phyloP scores from a whole-genome alignment of 768 basidiomycete species.

The Panaeolus papilionaceus region DNA sequence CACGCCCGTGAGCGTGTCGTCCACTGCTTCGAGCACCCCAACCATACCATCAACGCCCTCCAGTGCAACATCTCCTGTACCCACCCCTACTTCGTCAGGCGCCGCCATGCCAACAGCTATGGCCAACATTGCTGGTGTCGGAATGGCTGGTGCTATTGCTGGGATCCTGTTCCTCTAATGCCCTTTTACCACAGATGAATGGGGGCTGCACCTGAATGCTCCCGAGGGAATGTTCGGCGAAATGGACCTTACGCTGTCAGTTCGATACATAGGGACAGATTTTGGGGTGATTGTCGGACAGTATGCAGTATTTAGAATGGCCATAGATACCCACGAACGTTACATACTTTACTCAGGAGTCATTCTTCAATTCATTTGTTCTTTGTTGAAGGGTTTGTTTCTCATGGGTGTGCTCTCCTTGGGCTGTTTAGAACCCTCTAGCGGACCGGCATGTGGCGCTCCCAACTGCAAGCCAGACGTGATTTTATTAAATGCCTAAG shows the following conservation, averaged over 20 bases:
- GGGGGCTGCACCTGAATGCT: not conserved
- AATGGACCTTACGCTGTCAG: not conserved
- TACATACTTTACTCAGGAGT: no score
- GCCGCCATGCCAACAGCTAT: constrained; percentile 5
- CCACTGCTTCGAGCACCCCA: not conserved
- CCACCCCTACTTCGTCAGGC: not conserved
- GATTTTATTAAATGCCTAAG: not conserved
- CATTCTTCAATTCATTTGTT: not conserved
- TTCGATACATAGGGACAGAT: not conserved
- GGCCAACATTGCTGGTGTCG: constrained; percentile 13
- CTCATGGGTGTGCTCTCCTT: not conserved
- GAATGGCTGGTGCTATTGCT: constrained; percentile 19
- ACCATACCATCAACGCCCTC: not conserved
- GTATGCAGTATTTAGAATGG: not conserved
- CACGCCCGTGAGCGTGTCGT: not conserved
- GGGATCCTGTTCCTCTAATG: constrained; percentile 6
- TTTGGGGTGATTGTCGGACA: not conserved
- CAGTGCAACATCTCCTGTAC: not conserved
- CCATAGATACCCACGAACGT: constrained; percentile 1
- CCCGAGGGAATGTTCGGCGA: not conserved
- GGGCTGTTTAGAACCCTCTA: not conserved
- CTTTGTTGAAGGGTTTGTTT: not conserved
- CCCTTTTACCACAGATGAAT: not conserved
- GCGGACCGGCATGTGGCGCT: not conserved
- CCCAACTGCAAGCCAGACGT: not conserved